Percentiles rank a stretch among this genome's conserved stretches.
Conservation (phyloP, 2,329 filamentous ascomycete species). For the Sclerotinia sclerotiorum region DNA sequence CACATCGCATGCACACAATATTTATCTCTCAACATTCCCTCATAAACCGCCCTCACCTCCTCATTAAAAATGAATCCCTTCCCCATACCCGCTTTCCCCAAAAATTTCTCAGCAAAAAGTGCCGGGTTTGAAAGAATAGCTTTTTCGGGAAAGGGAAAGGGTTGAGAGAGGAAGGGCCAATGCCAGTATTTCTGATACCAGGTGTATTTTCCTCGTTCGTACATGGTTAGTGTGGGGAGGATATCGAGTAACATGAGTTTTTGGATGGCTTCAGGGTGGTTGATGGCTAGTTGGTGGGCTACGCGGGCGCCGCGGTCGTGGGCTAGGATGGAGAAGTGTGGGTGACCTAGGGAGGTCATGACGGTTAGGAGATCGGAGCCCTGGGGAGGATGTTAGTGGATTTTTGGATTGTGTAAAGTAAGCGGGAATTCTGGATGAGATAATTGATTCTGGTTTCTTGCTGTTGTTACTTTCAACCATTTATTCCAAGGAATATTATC, state of each 20-base stretch:
- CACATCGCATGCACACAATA: slow-evolving; percentile 51
- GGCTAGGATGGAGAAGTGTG: slow-evolving; percentile 50
- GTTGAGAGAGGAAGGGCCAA: slow-evolving; percentile 60
- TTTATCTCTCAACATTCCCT: slow-evolving; percentile 39
- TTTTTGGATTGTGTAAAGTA: background rate
- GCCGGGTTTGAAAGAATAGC: slow-evolving; percentile 44
- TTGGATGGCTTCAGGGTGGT: slow-evolving; percentile 39
- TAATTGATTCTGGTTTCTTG: background rate
- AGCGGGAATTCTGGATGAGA: background rate
- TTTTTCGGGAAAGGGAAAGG: slow-evolving; percentile 51
- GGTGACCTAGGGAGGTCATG: slow-evolving; percentile 47
- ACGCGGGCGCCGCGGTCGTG: slow-evolving; percentile 59
- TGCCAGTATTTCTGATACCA: slow-evolving; percentile 56
- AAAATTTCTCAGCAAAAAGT: slow-evolving; percentile 45
- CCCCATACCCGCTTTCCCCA: slow-evolving; percentile 32
- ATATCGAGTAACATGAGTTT: slow-evolving; percentile 53
- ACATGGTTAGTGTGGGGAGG: slow-evolving; percentile 56
- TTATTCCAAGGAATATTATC: background rate
- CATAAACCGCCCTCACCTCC: slow-evolving; percentile 27
- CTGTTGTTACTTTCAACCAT: background rate
- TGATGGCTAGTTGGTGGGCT: slow-evolving; percentile 54
- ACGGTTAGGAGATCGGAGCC: slow-evolving; percentile 46
- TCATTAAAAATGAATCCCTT: slow-evolving; percentile 26
- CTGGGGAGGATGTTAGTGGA: background rate
- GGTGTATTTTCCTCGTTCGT: slow-evolving; percentile 44